phyloP scores from a whole-genome alignment of 352 stramenopile species.

The Phytophthora lateralis region DNA sequence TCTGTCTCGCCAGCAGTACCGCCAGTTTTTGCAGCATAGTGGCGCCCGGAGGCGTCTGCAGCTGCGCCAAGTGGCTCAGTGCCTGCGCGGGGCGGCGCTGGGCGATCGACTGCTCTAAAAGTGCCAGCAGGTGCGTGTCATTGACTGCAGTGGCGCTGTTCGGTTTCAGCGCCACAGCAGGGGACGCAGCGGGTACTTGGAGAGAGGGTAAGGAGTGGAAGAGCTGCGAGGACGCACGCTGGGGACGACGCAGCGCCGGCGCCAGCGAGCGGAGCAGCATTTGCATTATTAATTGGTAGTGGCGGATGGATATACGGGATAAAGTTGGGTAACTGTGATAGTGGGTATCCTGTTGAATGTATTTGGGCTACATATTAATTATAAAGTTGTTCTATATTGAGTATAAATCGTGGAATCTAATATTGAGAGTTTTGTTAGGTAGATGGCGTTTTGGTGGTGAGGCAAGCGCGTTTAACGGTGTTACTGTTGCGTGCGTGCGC shows the following conservation, averaged over 20 bases:
- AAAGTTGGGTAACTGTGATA: too few relatives aligned
- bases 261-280: slow-evolving; percentile 6
- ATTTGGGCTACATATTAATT: background rate
- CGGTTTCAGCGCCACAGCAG: background rate
- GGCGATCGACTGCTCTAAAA: slow-evolving; percentile 47
- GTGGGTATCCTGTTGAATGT: too few relatives aligned
- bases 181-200: background rate
- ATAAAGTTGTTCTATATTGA: too few relatives aligned
- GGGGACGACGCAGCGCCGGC: slow-evolving; percentile 16
- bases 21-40: slow-evolving; percentile 53
- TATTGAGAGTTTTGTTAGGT: background rate
- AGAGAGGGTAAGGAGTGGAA: slow-evolving; percentile 13
- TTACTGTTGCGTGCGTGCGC: too few relatives aligned
- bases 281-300: too few relatives aligned
- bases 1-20: slow-evolving; percentile 55
- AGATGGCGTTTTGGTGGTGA: too few relatives aligned
- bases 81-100: slow-evolving; percentile 38
- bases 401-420: background rate
- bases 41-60: slow-evolving; percentile 38
- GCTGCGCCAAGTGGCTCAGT: slow-evolving; percentile 40
- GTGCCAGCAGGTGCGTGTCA: slow-evolving; percentile 19
- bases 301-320: too few relatives aligned
- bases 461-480: too few relatives aligned
- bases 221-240: background rate
- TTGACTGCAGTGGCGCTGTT: slow-evolving; percentile 6